Evolutionary conservation across 169 alveolate genomes (phyloP).

Genomic region (Eimeria tenella): DNA sequence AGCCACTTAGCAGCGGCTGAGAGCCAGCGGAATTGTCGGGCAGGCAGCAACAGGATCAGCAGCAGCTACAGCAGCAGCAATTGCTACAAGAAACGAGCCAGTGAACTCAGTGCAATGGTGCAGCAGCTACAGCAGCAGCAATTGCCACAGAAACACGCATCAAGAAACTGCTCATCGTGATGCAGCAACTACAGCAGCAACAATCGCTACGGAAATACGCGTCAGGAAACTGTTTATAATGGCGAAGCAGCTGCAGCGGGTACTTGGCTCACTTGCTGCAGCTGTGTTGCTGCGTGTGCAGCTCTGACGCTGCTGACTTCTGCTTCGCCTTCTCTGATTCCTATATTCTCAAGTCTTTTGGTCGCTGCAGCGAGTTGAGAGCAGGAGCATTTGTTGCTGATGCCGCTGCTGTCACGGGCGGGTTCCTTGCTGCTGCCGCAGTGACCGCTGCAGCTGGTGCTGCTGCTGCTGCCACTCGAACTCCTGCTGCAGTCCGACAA

Average conservation of each 20-base stretch:
- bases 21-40: neutral
- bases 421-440: slow-evolving; percentile 28
- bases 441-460: slow-evolving; percentile 41
- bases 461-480: slow-evolving; percentile 8
- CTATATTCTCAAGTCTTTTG: neutral
- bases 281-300: neutral
- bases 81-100: neutral
- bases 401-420: slow-evolving; percentile 8
- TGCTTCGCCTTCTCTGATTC: neutral
- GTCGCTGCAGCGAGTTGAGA: neutral
- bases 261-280: slow-evolving; percentile 33
- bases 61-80: neutral
- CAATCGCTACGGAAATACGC: too few relatives aligned
- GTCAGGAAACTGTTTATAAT: too few relatives aligned
- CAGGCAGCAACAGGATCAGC: neutral
- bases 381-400: slow-evolving; percentile 12
- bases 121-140: neutral
- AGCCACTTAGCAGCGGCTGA: slow-evolving; percentile 15
- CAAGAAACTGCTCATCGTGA: too few relatives aligned
- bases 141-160: too few relatives aligned
- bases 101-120: neutral
- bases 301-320: neutral
- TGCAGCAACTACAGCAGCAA: too few relatives aligned
- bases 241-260: neutral
- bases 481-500: slow-evolving; percentile 46